Evolutionary conservation across 179 eudicot genomes (phyloP).

Genomic region (Beta macrorhiza): DNA sequence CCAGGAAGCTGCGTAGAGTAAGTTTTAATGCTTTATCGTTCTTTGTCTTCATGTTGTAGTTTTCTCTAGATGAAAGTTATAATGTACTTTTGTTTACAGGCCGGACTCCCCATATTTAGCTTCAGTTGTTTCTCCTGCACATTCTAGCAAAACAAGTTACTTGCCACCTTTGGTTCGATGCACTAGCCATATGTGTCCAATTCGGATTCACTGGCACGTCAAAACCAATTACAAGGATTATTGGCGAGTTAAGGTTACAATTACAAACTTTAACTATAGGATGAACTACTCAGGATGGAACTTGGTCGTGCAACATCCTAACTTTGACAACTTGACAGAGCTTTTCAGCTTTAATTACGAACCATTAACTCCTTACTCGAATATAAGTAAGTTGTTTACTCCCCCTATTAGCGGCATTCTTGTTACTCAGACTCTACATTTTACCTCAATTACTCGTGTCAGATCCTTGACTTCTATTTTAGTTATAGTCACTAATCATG

Average conservation of each 20-base stretch:
- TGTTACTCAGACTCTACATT: conserved; percentile 18
- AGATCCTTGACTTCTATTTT: too few species aligned
- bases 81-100: background rate
- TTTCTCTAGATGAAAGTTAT: background rate
- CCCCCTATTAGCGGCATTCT: background rate
- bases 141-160: background rate
- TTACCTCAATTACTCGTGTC: background rate
- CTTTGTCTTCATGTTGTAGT: background rate
- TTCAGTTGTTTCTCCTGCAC: conserved; percentile 4
- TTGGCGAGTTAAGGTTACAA: conserved; percentile 40
- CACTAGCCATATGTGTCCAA: conserved; percentile 35
- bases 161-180: conserved; percentile 25
- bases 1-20: conserved; percentile 36
- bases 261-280: conserved; percentile 32
- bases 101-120: conserved; percentile 15
- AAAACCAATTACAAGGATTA: conserved; percentile 43
- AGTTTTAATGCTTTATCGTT: background rate
- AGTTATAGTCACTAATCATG: background rate
- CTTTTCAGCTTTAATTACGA: conserved; percentile 42
- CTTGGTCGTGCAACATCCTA: conserved; percentile 50
- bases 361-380: conserved; percentile 35
- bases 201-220: conserved; percentile 53
- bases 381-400: conserved; percentile 40
- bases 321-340: conserved; percentile 41
- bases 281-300: conserved; percentile 49